Base-by-base conservation (phyloP, 352 stramenopile genomes). In the Phytophthora niederhauseri region DNA sequence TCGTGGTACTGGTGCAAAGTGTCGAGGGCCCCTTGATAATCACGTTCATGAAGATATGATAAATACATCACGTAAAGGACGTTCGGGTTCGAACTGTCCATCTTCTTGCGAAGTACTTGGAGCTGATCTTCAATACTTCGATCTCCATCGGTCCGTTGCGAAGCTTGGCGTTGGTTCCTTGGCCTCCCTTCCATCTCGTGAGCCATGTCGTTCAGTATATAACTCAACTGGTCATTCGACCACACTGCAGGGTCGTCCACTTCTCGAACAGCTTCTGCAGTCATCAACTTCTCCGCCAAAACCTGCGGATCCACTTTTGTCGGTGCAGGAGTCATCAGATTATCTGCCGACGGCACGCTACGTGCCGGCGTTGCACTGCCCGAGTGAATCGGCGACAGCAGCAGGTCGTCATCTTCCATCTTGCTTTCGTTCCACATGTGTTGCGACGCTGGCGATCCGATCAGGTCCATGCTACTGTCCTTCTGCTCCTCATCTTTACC, bases 1-100 rank as follows among this genome's bases (percentile, higher is more conserved):
- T 98, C 95, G 76, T 98, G 97, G 66, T 98, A 98, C 59, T 91
- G 81, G 64, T 98, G 94, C n/a, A 98, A 79, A 26, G 81, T 88
- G 60, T 98, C 90, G 4, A 98, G 68, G 20, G 95, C 93, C 15
- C 77, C 79, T 38, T 92, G 83, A 61, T 97, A 96, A 61, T 98
- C 88, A 36, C 87, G 82, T 26, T 87, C 66, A 49, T 86, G 74
- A 12, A 98, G 72, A 49, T 82, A 95, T 43, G 93, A 89, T 28
- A 98, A 68, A 68, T 97, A 98, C 34, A 82, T 75, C 19, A 94
- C 84, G 64, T 97, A 98, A n/a, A 92, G 64, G 22, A 81, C 83
- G 45, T 86, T 85, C 11, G 84, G 72, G 19, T 84, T 78, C 5
- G 73, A 68, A 15, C 57, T 17, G 51, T 79, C 63, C 43, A 77